These are phyloP conservation scores for sorghum (Sorghum bicolor) DNA, from an alignment of 176 grass and related monocot species.

Conservation along the genomic window Sorghum_bicolor_NCBIv3 NC_012871.2:69152501-69153000, in stretches of 20 bases:
- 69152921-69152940: constrained; percentile 24
- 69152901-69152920: constrained; percentile 32
- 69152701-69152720: constrained; percentile 78
- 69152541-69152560: neutral
- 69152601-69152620: neutral
- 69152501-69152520: neutral
- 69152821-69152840: constrained; percentile 26
- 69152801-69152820: constrained; percentile 28
- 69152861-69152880: constrained; percentile 13
- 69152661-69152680: constrained; percentile 33
- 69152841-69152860: constrained; percentile 1
- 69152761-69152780: constrained; percentile 75
- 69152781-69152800: constrained; percentile 61
- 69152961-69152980: neutral
- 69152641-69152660: neutral
- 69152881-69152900: neutral
- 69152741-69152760: constrained; percentile 66
- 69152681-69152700: constrained; percentile 28
- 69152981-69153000: neutral
- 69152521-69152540: neutral
- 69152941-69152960: constrained; percentile 13
- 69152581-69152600: no score
- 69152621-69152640: neutral
- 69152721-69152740: constrained; percentile 79
- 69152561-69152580: neutral